Conservation (phyloP, 768 basidiomycete genomes). For the Postia placenta region DNA sequence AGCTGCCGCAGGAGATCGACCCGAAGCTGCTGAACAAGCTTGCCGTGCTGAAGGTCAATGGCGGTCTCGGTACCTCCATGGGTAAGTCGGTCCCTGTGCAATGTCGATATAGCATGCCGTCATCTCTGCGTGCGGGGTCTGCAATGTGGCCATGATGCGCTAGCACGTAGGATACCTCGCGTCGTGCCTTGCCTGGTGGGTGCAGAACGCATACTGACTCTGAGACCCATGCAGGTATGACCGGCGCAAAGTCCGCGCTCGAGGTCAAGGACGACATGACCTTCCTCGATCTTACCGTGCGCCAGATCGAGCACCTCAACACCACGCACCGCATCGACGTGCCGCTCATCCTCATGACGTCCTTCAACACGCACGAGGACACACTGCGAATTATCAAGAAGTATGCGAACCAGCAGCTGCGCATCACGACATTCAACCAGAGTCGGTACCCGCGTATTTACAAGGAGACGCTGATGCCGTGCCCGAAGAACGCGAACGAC, state of each 20-base stretch:
- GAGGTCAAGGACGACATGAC: slow-evolving; percentile 98
- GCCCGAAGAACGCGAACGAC: slow-evolving; percentile 67
- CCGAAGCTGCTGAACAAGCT: slow-evolving; percentile 79
- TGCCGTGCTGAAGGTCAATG: slow-evolving; percentile 93
- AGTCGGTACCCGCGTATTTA: slow-evolving; percentile 90
- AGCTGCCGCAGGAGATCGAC: slow-evolving; percentile 55
- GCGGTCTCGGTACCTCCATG: slow-evolving; percentile 89
- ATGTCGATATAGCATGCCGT: no score
- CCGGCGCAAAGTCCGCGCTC: slow-evolving; percentile 86
- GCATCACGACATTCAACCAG: slow-evolving; percentile 90
- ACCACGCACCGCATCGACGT: slow-evolving; percentile 79
- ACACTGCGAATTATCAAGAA: slow-evolving; percentile 96
- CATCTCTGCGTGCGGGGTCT: no score
- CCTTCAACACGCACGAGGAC: slow-evolving; percentile 97
- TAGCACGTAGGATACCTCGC: no score
- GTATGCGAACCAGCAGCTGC: slow-evolving; percentile 91
- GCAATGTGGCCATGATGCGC: no score
- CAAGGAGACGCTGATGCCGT: slow-evolving; percentile 84
- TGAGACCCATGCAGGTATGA: slow-evolving; percentile 51
- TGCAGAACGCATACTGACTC: neutral
- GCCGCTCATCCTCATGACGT: slow-evolving; percentile 98
- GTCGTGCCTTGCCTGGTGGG: no score
- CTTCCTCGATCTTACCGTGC: slow-evolving; percentile 90
- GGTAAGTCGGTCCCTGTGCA: no score
- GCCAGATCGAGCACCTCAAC: slow-evolving; percentile 96